Base-by-base conservation (phyloP, 2,329 filamentous ascomycete species). In the Penicillium sp. region DNA sequence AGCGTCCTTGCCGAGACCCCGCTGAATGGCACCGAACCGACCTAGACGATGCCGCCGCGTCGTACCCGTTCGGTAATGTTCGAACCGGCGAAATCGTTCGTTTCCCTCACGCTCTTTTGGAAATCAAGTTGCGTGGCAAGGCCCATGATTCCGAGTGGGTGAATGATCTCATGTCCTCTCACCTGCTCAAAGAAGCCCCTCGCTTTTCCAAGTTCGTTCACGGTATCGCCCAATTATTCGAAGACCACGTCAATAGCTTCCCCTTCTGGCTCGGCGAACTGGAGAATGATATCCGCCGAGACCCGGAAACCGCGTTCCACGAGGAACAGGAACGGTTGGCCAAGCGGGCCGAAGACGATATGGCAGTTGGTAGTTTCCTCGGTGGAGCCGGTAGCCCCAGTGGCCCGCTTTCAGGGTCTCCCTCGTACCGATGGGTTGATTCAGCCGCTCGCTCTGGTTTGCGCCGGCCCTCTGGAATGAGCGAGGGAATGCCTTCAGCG, bases 131-230 rank as follows among this genome's bases (percentile, higher is more conserved):
- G 63, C 87, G 85, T 67, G 69, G 68, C 2, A 66, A 64, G 34
- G 71, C 69, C 62, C 92, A 90, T 73, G 85, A 87, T 51, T 88
- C 89, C 4, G 84, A 87, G 60, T 99, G 94, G 94, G 81, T 97
- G 29, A 85, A 92, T 63, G 94, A 99, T 63, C 78, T 99, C 63
- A 97, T 96, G 85, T 83, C 85, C 48, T 97, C 92, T 5, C 93
- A 99, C 73, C 83, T 99, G 4, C 90, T 99, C 59, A 92, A 96
- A 70, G 87, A 92, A 42, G 87, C 90, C 0, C 91, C 92, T 1
- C 86, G 89, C 47, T 99, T 99, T 77, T 97, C 92, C 66, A 99
- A 99, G 73, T 99, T 97, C 65, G 89, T 96, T 2, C 93, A 99
- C 67, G 94, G 94, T 57, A 87, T 95, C 4, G 92, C 93, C 7